Evolutionary conservation across 352 stramenopile species (phyloP), one percentile per base, ranked within the genome.

Genomic region (Blastocystis sp.): DNA sequence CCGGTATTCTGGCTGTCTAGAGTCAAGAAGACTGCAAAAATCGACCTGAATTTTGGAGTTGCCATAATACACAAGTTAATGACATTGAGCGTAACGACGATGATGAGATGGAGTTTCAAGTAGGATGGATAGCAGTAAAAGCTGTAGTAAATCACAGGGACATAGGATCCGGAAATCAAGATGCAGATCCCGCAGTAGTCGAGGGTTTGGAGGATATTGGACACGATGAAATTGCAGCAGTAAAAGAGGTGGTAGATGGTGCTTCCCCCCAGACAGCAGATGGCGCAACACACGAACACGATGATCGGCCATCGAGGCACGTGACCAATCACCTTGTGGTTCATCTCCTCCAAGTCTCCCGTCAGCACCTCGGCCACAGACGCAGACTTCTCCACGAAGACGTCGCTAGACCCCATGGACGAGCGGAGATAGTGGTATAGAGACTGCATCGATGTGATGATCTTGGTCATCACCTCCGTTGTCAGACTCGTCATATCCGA

Each of bases 161-260:
- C 78, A 78, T 89, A 89, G 3, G 78, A 89, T 13, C 78, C 78
- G 6, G 63, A 79, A 34, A 89, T 89, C n/a, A 89, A 63, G 41
- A 89, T 79, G 56, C 63, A 73, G 45, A 90, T 90, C 24, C 78
- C 73, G n/a, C 63, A 87, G 47, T 87, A 90, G 56, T 90, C 56
- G 34, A 79, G 30, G 37, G 76, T 68, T 50, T 65, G 78, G 37
- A 89, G 78, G n/a, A 89, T 24, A 24, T 89, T 89, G 43, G 45
- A 68, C 2, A 70, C 78, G 13, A 62, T 76, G 24, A 79, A 76
- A 43, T 50, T 79, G 16, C 34, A 39, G 20, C 63, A 76, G 50
- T 89, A 89, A 30, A 64, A 89, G 37, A 64, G 63, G n/a, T 89
- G 78, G 24, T 68, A 89, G 34, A 89, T 89, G 24, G 54, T 30